Base-by-base conservation (phyloP, 2,329 filamentous ascomycete species). In the Orbilia javanica region DNA sequence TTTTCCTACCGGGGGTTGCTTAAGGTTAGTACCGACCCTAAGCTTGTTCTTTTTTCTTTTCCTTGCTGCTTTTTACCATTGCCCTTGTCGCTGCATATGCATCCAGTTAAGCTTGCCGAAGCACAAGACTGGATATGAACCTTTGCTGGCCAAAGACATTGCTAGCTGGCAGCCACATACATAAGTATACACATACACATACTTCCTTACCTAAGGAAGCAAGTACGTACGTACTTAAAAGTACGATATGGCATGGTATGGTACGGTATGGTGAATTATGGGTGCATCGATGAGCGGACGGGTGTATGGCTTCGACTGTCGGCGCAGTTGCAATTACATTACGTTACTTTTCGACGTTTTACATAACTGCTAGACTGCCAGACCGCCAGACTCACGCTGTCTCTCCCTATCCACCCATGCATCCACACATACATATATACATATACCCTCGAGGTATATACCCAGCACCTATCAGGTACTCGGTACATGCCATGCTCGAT, bases 91-190 rank as follows among this genome's bases (percentile, higher is more conserved):
- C 13, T 66, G 55, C 52, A 57, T 53, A 53, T 48, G 55, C 67
- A 71, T 36, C 18, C 42, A 63, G 67, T 71, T 63, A 71, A 71
- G 67, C 67, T 71, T 71, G 67, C 67, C 67, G 67, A 63, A 67
- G 66, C 36, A 70, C 66, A 70, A 70, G 52, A 62, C 52, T 67
- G 31, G 48, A 60, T 20, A 39, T 13, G 34, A 39, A 39, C 34
- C 29, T 44, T 34, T 25, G 60, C 18, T 48, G 39, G 39, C 44
- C 60, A 36, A 64, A 48, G 50, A 67, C 44, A 44, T 29, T 42
- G 42, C 22, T 44, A 29, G 67, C 66, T 69, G 67, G 55, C 67
- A 63, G 65, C 65, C 65, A 68, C 65, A 57, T 42, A 60, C 55
- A 60, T 20, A 53, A 53, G 50, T 34, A 34, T 31, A 42, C 31